These are phyloP conservation scores for Agrocybe pediades DNA, from an alignment of 768 basidiomycete genomes.

Conservation along the genomic window DNA sequence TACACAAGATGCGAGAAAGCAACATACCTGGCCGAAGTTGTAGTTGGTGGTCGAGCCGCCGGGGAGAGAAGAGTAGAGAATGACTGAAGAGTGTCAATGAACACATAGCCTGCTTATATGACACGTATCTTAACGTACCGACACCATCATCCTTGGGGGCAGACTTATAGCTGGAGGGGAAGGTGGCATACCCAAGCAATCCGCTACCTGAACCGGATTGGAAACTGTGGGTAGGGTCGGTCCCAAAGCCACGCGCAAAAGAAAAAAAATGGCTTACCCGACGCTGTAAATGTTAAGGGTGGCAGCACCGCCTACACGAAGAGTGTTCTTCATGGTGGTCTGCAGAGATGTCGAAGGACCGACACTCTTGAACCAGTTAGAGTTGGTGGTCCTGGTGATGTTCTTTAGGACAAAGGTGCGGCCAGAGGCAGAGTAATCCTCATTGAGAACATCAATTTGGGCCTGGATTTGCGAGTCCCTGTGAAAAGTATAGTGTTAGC, in stretches of 20 bases:
- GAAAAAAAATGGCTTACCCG: constrained; percentile 31
- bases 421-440: constrained; percentile 36
- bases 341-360: constrained; percentile 37
- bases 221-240: constrained; percentile 6
- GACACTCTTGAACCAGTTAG: constrained; percentile 50
- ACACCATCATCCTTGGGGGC: constrained; percentile 52
- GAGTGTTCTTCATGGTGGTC: constrained; percentile 48
- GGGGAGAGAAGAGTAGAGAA: constrained; percentile 41
- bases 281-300: constrained; percentile 55
- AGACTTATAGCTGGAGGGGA: constrained; percentile 42
- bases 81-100: not conserved
- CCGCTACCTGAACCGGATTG: constrained; percentile 31
- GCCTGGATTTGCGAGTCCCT: constrained; percentile 36
- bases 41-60: constrained; percentile 44
- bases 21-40: constrained; percentile 40
- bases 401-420: constrained; percentile 40
- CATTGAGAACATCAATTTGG: constrained; percentile 44
- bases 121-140: constrained; percentile 19
- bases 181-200: constrained; percentile 56
- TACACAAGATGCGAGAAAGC: not conserved
- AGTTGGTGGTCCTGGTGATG: constrained; percentile 44
- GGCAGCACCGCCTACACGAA: constrained; percentile 39
- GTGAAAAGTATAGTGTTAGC: not conserved
- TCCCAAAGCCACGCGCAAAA: not conserved
- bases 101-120: not conserved